A percentile compares a stretch with the other conserved stretches of the same genome.
phyloP scores from a whole-genome alignment of 306 rosid species.

The Benincasa hispida region DNA sequence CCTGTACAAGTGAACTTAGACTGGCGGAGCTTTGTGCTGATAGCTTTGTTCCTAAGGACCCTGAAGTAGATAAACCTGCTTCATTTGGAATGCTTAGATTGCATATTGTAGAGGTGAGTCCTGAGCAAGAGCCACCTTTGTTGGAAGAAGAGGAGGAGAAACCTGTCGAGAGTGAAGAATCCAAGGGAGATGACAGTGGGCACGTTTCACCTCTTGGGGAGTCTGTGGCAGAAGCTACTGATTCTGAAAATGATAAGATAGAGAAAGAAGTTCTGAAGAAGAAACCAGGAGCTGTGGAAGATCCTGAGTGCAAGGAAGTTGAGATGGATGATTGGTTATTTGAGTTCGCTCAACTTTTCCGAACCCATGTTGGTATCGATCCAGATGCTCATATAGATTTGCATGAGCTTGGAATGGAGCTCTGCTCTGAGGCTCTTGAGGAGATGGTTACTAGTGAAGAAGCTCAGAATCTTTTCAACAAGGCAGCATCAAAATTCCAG shows the following conservation, averaged over 20 bases:
- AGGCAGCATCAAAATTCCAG: slow-evolving; percentile 92
- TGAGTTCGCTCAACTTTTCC: slow-evolving; percentile 95
- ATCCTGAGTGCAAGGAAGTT: slow-evolving; percentile 72
- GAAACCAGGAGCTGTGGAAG: slow-evolving; percentile 45
- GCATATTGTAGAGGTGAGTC: slow-evolving; percentile 80
- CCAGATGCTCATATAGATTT: slow-evolving; percentile 90
- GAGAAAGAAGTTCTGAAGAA: slow-evolving; percentile 53
- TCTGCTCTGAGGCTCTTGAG: slow-evolving; percentile 97
- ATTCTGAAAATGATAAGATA: slow-evolving; percentile 33
- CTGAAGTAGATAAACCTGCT: slow-evolving; percentile 39
- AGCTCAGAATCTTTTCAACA: slow-evolving; percentile 81
- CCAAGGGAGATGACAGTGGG: slow-evolving; percentile 61
- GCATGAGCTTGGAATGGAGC: slow-evolving; percentile 98
- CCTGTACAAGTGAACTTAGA: slow-evolving; percentile 72
- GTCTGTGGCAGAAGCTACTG: slow-evolving; percentile 44
- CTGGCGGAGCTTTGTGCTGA: slow-evolving; percentile 75
- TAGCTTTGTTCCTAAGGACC: slow-evolving; percentile 34
- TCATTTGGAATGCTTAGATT: slow-evolving; percentile 64
- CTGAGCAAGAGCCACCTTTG: slow-evolving; percentile 87
- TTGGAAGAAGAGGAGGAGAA: slow-evolving; percentile 92
- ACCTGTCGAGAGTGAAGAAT: slow-evolving; percentile 36
- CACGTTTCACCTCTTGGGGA: slow-evolving; percentile 59
- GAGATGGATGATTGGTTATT: slow-evolving; percentile 99
- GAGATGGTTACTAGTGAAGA: slow-evolving; percentile 93
- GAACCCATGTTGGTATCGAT: slow-evolving; percentile 91